Percentiles rank a stretch among this genome's conserved stretches.
phyloP scores from a whole-genome alignment of 2,329 filamentous ascomycete genomes.

The Zymoseptoria brevis region DNA sequence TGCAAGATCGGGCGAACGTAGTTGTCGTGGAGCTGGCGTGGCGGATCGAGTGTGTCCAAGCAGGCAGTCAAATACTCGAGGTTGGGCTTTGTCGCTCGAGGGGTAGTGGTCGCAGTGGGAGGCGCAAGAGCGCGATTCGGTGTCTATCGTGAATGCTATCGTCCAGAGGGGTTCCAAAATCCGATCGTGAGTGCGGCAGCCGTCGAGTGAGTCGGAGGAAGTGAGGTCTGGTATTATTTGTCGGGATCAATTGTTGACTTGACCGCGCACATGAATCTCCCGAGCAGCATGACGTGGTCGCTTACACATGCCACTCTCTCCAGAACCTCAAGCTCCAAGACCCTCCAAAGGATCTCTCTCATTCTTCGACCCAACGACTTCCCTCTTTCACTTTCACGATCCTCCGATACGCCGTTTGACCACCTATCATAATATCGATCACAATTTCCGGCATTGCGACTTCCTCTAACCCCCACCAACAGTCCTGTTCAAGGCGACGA shows the following conservation, averaged over 20 bases:
- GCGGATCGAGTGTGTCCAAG: not conserved
- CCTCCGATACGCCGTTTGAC: not conserved
- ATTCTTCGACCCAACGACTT: not conserved
- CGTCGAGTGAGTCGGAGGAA: not conserved
- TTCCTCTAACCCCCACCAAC: not conserved
- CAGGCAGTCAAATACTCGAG: conserved; percentile 2
- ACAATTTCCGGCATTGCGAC: not conserved
- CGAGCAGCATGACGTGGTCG: not conserved
- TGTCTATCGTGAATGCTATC: not conserved
- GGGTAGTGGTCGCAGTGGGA: not conserved
- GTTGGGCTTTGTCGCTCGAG: not conserved
- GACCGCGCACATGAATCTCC: not conserved
- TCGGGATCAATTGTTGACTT: not conserved
- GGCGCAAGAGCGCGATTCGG: not conserved
- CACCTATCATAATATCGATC: not conserved
- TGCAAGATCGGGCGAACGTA: not conserved
- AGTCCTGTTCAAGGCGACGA: not conserved
- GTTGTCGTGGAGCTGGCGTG: not conserved
- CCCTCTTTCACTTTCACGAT: not conserved
- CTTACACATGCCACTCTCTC: not conserved
- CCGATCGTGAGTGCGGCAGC: not conserved
- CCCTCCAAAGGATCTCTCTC: not conserved
- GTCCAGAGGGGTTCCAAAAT: not conserved
- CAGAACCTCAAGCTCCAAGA: not conserved
- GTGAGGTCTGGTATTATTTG: not conserved